Evolutionary conservation across 805 yeast genomes (phyloP).

Genomic region (Yamadazyma scolyti): DNA sequence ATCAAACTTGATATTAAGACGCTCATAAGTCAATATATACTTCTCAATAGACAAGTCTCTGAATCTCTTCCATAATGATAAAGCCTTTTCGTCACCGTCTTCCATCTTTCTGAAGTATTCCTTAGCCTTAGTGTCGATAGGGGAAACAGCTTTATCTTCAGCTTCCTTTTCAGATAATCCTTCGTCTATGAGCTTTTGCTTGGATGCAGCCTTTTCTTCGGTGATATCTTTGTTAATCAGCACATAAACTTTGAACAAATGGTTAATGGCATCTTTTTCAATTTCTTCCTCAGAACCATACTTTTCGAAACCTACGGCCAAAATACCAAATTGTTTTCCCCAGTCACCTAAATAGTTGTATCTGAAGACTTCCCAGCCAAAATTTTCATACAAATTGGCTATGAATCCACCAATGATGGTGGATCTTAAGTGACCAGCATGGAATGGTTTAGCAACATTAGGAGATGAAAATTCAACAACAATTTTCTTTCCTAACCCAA

Average conservation of each 20-base stretch:
- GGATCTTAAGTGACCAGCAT: constrained; percentile 97
- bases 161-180: no score
- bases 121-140: constrained; percentile 80
- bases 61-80: constrained; percentile 78
- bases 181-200: no score
- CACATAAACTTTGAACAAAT: constrained; percentile 92
- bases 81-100: constrained; percentile 81
- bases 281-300: constrained; percentile 80
- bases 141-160: constrained; percentile 46
- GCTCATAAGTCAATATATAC: constrained; percentile 83
- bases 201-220: no score
- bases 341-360: constrained; percentile 97
- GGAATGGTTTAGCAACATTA: constrained; percentile 98
- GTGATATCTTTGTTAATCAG: constrained; percentile 73
- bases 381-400: constrained; percentile 80
- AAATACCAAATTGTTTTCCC: constrained; percentile 98
- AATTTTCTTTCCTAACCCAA: constrained; percentile 72
- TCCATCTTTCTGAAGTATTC: constrained; percentile 88
- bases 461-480: constrained; percentile 94
- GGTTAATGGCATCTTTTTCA: constrained; percentile 81
- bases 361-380: constrained; percentile 91
- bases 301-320: constrained; percentile 87
- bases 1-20: constrained; percentile 87
- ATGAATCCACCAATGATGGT: constrained; percentile 97
- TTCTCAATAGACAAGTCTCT: constrained; percentile 86